phyloP scores from a whole-genome alignment of 2,329 filamentous ascomycete genomes.

The Aspergillus tanneri region DNA sequence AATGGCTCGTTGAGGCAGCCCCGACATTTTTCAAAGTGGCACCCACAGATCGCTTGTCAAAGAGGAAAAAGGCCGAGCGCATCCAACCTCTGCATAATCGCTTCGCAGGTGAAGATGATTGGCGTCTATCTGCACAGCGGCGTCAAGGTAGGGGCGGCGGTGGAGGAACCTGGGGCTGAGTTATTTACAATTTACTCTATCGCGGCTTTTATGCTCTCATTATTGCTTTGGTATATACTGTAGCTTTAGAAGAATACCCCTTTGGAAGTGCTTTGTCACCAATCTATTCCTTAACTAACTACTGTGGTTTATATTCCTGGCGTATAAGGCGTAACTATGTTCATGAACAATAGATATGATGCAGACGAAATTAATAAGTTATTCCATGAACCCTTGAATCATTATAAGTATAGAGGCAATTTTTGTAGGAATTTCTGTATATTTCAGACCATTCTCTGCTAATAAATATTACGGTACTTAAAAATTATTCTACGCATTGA shows the following conservation, averaged over 20 bases:
- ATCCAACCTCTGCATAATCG: constrained; percentile 95
- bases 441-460: no score
- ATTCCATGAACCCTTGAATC: no score
- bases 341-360: neutral
- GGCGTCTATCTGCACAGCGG: constrained; percentile 85
- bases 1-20: constrained; percentile 91
- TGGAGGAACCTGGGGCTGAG: constrained; percentile 82
- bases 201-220: neutral
- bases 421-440: no score
- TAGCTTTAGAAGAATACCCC: constrained; percentile 9
- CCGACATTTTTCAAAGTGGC: constrained; percentile 99
- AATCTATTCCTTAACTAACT: neutral
- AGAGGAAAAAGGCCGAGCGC: constrained; percentile 88
- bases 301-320: no score
- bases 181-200: constrained; percentile 1
- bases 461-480: no score
- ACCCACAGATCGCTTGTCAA: constrained; percentile 78
- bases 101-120: constrained; percentile 89
- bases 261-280: neutral
- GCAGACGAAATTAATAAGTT: no score
- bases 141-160: constrained; percentile 80
- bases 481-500: no score
- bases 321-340: constrained; percentile 3
- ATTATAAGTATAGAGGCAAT: no score
- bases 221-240: constrained; percentile 6